phyloP scores from a whole-genome alignment of 176 grass and related monocot species.

The Carex littledalei region DNA sequence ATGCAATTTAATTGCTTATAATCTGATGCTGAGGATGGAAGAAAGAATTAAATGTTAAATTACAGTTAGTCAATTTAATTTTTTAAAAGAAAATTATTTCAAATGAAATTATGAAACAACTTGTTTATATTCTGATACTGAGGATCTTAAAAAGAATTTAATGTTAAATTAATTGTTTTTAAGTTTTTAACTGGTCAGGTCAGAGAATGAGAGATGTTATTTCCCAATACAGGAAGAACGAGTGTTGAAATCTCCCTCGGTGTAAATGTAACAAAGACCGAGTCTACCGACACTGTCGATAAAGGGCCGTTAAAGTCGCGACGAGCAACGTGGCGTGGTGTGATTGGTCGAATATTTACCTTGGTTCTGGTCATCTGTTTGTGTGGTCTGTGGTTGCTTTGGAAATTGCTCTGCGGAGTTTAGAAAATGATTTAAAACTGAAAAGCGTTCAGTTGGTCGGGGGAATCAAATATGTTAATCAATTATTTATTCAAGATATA shows the following conservation, averaged over 20 bases:
- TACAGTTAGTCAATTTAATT: background rate
- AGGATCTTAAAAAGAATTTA: no score
- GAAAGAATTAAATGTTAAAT: no score
- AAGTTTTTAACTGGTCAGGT: no score
- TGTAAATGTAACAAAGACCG: background rate
- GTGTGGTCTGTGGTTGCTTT: background rate
- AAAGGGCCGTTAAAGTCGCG: background rate
- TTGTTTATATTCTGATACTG: no score
- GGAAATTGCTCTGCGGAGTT: background rate
- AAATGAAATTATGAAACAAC: no score
- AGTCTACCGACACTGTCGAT: background rate
- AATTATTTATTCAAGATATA: background rate
- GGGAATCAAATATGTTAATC: background rate
- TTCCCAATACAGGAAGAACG: no score
- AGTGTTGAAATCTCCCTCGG: background rate
- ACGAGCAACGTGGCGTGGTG: background rate
- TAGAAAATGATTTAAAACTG: background rate
- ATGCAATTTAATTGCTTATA: no score
- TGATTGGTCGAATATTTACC: background rate
- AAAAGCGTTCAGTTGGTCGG: constrained; percentile 12
- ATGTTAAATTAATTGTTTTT: no score
- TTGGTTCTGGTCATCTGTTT: background rate
- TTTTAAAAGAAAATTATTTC: background rate
- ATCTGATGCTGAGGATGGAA: no score
- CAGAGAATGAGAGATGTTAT: no score